phyloP scores from a whole-genome alignment of 345 rosid species.

The Brassica cretica region DNA sequence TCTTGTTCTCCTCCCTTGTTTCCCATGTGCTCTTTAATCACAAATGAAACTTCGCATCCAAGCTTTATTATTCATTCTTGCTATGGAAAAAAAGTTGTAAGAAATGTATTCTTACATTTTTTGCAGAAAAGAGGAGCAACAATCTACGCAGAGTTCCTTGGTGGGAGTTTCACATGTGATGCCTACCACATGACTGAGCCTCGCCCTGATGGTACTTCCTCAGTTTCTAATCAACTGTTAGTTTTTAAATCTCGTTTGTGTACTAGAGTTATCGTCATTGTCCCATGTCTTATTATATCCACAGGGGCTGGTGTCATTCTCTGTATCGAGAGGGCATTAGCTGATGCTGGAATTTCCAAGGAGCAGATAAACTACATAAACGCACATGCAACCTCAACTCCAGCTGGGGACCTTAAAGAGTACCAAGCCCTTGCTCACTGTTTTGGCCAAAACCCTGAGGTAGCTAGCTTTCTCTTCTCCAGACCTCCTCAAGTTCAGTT shows the following conservation, averaged over 20 bases:
- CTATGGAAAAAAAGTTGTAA: not conserved
- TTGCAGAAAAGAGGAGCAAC: conserved; percentile 82
- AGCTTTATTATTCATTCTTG: not conserved
- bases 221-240: not conserved
- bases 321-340: conserved; percentile 87
- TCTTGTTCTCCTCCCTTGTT: not conserved
- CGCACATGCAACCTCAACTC: conserved; percentile 96
- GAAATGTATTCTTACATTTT: conserved; percentile 6
- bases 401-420: conserved; percentile 85
- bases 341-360: conserved; percentile 64
- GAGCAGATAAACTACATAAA: conserved; percentile 82
- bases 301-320: conserved; percentile 79
- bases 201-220: conserved; percentile 72
- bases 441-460: conserved; percentile 82
- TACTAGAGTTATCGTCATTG: not conserved
- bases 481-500: not conserved
- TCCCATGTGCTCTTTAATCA: not conserved
- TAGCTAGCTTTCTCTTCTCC: conserved; percentile 11
- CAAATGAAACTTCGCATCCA: conserved; percentile 5
- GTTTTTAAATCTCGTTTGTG: not conserved
- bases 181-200: conserved; percentile 99
- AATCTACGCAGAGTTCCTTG: conserved; percentile 90
- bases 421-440: conserved; percentile 72
- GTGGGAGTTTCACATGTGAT: conserved; percentile 95
- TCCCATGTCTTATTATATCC: not conserved